A percentile compares a stretch with the other conserved stretches of the same genome.
These are phyloP conservation scores for Colletotrichum cereale DNA, from an alignment of 2,329 filamentous ascomycete genomes.

Conservation along the genomic window DNA sequence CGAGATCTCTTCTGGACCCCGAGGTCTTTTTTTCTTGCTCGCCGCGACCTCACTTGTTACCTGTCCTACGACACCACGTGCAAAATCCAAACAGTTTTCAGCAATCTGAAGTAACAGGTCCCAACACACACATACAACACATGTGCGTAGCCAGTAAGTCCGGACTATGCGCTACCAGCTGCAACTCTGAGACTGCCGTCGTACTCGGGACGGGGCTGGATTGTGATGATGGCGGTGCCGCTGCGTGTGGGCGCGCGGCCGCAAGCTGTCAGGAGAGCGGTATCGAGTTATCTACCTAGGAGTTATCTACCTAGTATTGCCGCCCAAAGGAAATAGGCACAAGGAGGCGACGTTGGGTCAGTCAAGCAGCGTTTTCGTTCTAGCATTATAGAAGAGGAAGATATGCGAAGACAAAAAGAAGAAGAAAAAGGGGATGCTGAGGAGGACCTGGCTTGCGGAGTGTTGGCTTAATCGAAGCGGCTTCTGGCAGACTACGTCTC, in stretches of 20 bases:
- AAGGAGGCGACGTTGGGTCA: conserved; percentile 9
- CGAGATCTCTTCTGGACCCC: conserved; percentile 2
- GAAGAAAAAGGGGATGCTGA: background rate
- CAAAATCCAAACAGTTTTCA: conserved; percentile 4
- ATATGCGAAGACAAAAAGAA: conserved; percentile 4
- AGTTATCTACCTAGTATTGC: conserved; percentile 12
- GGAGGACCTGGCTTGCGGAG: conserved; percentile 30
- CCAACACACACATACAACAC: conserved; percentile 3
- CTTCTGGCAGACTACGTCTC: conserved; percentile 27
- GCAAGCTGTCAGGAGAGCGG: conserved; percentile 27
- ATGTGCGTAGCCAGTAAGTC: conserved; percentile 12
- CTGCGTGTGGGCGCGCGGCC: conserved; percentile 3
- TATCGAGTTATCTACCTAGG: conserved; percentile 23
- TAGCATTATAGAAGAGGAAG: conserved; percentile 24
- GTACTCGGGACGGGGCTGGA: conserved; percentile 8
- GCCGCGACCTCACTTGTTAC: conserved; percentile 21
- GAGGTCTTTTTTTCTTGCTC: conserved; percentile 2
- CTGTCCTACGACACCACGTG: conserved; percentile 11
- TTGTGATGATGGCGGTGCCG: background rate
- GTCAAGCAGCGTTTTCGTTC: conserved; percentile 16
- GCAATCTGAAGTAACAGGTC: conserved; percentile 17
- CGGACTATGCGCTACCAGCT: conserved; percentile 9
- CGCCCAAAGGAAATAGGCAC: conserved; percentile 37
- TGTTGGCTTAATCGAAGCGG: conserved; percentile 34
- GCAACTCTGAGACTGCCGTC: conserved; percentile 21